These are phyloP conservation scores for Stygiomarasmius scandens DNA, from an alignment of 1,284 basidiomycete genomes.

Conservation along the genomic window DNA sequence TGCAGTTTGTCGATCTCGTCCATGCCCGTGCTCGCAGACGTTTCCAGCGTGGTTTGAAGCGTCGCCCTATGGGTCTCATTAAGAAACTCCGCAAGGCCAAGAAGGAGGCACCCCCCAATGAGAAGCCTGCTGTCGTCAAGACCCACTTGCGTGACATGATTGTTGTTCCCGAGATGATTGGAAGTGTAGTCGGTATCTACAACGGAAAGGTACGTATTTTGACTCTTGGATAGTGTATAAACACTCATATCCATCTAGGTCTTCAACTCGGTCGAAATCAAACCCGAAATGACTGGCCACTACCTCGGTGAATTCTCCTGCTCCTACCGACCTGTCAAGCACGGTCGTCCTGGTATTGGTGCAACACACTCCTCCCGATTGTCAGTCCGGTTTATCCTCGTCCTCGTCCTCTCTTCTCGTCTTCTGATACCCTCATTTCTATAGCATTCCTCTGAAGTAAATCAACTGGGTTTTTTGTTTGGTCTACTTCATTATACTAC, in stretches of 20 bases:
- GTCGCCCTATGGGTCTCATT: conserved; percentile 97
- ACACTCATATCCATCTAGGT: conserved; percentile 50
- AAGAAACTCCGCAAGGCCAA: conserved; percentile 99
- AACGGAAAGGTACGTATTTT: conserved; percentile 80
- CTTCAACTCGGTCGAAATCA: conserved; percentile 98
- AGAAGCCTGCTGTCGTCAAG: conserved; percentile 98
- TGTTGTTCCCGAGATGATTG: conserved; percentile 99
- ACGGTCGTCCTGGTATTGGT: conserved; percentile 95
- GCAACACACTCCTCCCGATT: conserved; percentile 61
- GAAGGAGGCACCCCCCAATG: conserved; percentile 97
- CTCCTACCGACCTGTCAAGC: conserved; percentile 98
- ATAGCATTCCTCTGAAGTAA: conserved; percentile 80
- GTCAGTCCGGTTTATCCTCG: conserved; percentile 40
- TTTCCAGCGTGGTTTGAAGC: conserved; percentile 99
- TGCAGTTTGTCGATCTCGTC: conserved; percentile 87
- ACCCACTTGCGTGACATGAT: conserved; percentile 99
- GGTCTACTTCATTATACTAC: conserved; percentile 5
- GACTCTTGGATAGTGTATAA: neutral
- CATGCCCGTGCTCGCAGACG: conserved; percentile 98
- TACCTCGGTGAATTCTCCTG: conserved; percentile 96
- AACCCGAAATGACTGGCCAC: conserved; percentile 99
- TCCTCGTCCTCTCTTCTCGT: conserved; percentile 8
- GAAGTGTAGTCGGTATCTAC: conserved; percentile 95
- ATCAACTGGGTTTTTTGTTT: conserved; percentile 16
- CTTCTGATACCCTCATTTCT: conserved; percentile 18